phyloP scores from a whole-genome alignment of 129 eudicot species.

The Artemisia annua region DNA sequence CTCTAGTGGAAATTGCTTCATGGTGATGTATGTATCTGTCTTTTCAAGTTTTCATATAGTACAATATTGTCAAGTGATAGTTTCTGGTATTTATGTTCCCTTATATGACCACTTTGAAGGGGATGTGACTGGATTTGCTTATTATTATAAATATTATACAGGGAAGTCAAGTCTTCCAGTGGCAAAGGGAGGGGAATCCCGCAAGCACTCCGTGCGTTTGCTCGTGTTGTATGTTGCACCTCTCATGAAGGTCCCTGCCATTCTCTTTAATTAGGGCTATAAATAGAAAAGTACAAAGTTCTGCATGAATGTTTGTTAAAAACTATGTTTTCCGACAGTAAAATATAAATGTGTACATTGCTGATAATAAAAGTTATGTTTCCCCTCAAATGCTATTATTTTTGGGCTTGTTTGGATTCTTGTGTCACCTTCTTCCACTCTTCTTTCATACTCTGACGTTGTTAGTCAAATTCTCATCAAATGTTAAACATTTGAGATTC shows the following conservation, averaged over 20 bases:
- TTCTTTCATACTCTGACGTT: no score
- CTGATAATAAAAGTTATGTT: not conserved
- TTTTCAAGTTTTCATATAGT: constrained; percentile 7
- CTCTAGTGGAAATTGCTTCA: constrained; percentile 48
- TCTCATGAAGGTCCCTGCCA: constrained; percentile 53
- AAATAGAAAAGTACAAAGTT: no score
- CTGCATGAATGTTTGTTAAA: constrained; percentile 3
- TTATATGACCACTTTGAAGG: constrained; percentile 12
- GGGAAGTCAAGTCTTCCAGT: constrained; percentile 56
- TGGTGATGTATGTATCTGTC: constrained; percentile 54
- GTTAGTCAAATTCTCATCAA: not conserved
- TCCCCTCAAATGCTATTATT: not conserved
- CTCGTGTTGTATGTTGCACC: constrained; percentile 67
- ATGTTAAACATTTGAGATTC: not conserved
- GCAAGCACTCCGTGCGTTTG: constrained; percentile 84
- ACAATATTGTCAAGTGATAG: not conserved
- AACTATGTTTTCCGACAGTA: not conserved
- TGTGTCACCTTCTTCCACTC: no score
- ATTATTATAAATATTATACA: constrained; percentile 25
- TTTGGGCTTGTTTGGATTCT: not conserved
- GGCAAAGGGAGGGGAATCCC: constrained; percentile 90
- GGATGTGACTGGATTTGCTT: not conserved
- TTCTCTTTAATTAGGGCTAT: not conserved
- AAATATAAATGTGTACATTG: not conserved
- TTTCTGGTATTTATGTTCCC: not conserved